Base-by-base conservation (phyloP, 1,284 basidiomycete genomes). In the Ceratobasidium sp. region DNA sequence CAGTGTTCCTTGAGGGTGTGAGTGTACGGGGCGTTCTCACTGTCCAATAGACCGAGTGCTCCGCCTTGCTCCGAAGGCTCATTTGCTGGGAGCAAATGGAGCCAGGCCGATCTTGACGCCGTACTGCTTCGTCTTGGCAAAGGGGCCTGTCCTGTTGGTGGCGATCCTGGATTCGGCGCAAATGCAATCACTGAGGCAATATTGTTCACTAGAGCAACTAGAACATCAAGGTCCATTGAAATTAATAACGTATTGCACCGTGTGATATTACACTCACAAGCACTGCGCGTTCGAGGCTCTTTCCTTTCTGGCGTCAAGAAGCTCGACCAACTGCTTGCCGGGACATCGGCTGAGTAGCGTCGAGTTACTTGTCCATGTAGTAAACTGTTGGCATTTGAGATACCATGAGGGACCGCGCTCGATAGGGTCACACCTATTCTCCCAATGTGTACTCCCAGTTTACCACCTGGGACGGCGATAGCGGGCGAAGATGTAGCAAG, bases 151-250 rank as follows among this genome's bases (percentile, higher is more conserved):
- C n/a, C n/a, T 2, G 26, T 7, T 32, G 46, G 23, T 11, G 46
- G 64, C 3, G 64, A 55, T 9, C 64, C 64, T 26, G 50, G 64
- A 38, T 67, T 67, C 18, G 64, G 64, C 7, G 62, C 49, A 55
- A 55, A 55, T 14, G 50, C 38, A 7, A 67, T 32, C 5, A 38
- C 64, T 21, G 64, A 52, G 28, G 26, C 64, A 54, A 67, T 16
- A 55, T 26, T 54, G 50, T 52, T 41, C 1, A 50, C 49, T 16
- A 67, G 8, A n/a, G 64, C 64, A 14, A 67, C 50, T 67, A 32
- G 26, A 14, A 23, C n/a, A 64, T 50, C 23, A 4, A 32, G 11
- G 11, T 38, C 32, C 18, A 26, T 38, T 50, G 30, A 54, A 50
- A 67, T 67, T 21, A 14, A 21, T 21, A 4, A n/a, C 23, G 18